Evolutionary conservation across 257 asterid species (phyloP), one percentile per base, ranked within the genome.

Genomic region (Solanum arcanum): DNA sequence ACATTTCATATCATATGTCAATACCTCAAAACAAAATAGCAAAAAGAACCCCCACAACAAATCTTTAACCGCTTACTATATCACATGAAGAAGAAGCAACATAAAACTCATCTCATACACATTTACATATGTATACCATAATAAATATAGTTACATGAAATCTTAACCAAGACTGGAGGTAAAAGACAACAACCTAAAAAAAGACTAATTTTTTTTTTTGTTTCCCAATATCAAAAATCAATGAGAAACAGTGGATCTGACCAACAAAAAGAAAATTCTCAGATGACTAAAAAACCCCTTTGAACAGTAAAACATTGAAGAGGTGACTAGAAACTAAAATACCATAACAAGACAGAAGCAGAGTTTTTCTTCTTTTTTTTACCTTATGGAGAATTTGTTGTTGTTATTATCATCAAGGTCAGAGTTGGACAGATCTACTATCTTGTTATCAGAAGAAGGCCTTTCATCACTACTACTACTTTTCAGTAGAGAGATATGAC

Each of bases 301-400:
- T 80, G 44, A 80, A 88, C 35, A 72, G 87, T 86, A 88, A 75
- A 77, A 85, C 47, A 84, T 78, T 80, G 84, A 86, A 77, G 74
- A 86, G 68, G 44, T 46, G 13, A 15, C 31, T n/a, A 86, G 46
- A 70, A 72, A 72, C 83, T 13, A 47, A 60, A 84, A 47, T 23
- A 75, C 86, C 39, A 84, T 29, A 21, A 21, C 46, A 25, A 84
- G 56, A n/a, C 69, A 83, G 82, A 74, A 39, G 82, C 82, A 74
- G 52, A 46, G 84, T 9, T 16, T 31, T 14, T 52, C 7, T 52
- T 15, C 6, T 41, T 89, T 41, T 46, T 86, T 60, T 89, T 89
- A 96, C 99, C 99, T 96, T 91, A 96, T 94, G 90, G 97, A 94
- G 93, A 96, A 96, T 85, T 86, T 91, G 93, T 86, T 85, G 59